Conservation (phyloP, 371 early-diverging fungal genomes). For the Choanephora cucurbitarum region DNA sequence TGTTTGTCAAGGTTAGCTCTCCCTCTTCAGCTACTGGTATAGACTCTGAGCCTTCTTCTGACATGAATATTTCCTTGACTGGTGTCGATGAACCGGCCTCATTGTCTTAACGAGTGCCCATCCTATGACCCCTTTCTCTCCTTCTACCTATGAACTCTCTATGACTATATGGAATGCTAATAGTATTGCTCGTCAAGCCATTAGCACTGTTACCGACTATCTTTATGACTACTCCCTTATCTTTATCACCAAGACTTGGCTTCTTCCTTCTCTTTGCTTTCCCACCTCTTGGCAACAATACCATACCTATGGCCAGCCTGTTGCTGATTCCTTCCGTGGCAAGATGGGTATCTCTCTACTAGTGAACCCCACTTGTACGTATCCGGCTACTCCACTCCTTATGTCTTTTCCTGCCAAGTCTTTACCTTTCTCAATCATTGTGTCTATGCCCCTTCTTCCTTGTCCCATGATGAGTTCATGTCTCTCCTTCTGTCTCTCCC, state of each 20-base stretch:
- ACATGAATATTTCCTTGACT: too few species aligned
- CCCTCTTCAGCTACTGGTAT: too few species aligned
- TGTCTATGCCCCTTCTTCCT: conserved; percentile 8
- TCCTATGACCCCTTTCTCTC: too few species aligned
- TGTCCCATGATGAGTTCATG: background rate
- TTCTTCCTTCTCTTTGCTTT: background rate
- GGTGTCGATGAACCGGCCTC: too few species aligned
- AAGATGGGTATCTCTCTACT: conserved; percentile 10
- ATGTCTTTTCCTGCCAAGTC: conserved; percentile 8
- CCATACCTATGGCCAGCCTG: background rate
- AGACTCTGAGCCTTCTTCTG: too few species aligned
- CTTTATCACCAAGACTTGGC: conserved; percentile 20
- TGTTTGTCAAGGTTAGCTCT: too few species aligned
- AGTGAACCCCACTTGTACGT: background rate
- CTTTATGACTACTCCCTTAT: background rate
- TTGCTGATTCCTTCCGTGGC: conserved; percentile 1
- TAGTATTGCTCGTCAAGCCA: conserved; percentile 3
- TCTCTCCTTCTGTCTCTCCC: conserved; percentile 2
- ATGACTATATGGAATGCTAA: conserved; percentile 14
- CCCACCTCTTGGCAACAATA: conserved; percentile 6
- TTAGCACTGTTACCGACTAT: background rate
- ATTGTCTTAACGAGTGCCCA: too few species aligned
- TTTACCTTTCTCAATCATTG: conserved; percentile 6
- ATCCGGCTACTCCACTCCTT: conserved; percentile 1
- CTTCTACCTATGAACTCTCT: background rate